Base-by-base conservation (phyloP, 805 yeast genomes). In the Pichia manshurica region DNA sequence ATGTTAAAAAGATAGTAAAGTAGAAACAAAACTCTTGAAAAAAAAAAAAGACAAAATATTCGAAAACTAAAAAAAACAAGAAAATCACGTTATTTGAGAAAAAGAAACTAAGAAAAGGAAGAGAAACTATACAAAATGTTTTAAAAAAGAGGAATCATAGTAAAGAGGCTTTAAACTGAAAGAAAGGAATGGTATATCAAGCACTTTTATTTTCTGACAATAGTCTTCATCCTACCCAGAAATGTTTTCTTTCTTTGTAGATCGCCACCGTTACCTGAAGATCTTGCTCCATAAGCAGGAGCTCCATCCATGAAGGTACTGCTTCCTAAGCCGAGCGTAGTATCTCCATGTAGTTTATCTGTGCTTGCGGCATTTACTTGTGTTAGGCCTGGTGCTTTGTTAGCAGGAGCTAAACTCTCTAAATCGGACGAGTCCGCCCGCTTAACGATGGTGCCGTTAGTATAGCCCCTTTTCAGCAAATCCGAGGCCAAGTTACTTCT, bases 291-390 rank as follows among this genome's bases (percentile, higher is more conserved):
- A 44, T 56, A 61, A 4, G 97, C 99, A 13, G 98, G 98, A 0
- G 97, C 93, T 32, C 99, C 99, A 64, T 93, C 96, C 51, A 91
- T 63, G 62, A 91, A 91, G 0, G 99, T 91, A 2, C 96, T 77
- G 1, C 91, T 78, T 3, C 99, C 99, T 38, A 93, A 73, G 1
- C 99, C 99, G 45, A 84, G 74, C 1, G 97, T 86, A 2, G 85
- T 75, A 42, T 79, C 78, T 17, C 99, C 99, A 63, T 91, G 96
- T 74, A 29, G 87, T 78, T 81, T 83, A 16, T 42, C 39, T 3
- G 51, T 42, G 13, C 67, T 69, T 48, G 77, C 79, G 6, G 93
- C 75, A 64, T 90, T 95, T 57, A 90, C 82, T 33, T 80, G 79
- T 16, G 77, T 72, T 20, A 84, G 74, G 19, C 74, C 68, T 6